Evolutionary conservation across 2,329 filamentous ascomycete species (phyloP), one percentile per base, ranked within the genome.

Genomic region (Xylariaceae sp.): DNA sequence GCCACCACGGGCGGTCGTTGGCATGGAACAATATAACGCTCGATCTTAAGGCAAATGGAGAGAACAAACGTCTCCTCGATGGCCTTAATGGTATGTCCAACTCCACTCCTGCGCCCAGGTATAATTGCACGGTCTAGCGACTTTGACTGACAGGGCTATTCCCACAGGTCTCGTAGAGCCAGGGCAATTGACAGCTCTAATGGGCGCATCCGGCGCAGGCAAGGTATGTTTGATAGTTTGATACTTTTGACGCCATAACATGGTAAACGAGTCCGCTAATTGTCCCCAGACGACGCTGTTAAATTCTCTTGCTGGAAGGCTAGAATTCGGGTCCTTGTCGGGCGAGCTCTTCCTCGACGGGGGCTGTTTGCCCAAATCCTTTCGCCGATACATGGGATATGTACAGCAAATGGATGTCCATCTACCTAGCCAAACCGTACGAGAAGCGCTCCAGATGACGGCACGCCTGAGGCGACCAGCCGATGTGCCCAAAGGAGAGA

Each of bases 1-100:
- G 55, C 16, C 53, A 56, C 39, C 49, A 58, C 37, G 56, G 56
- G 3, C 45, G 54, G 5, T 32, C 54, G 10, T 36, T 59, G 8
- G 50, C 51, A 2, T 61, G 61, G 61, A 54, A 54, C 41, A 41
- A 62, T 5, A 56, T 62, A 2, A 55, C 56, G 3, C 59, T 62
- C 2, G 57, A 59, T 15, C 37, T 59, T 18, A 57, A 54, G 22
- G 16, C 39, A 6, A 10, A 39, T 12, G 54, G 50, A 6, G 50
- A 53, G 21, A 22, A 29, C 5, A 54, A 29, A 34, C 50, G 54
- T 19, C 48, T 57, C 3, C 54, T 59, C 15, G 48, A 57, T 47
- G 39, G 45, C 21, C 54, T 59, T 15, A 54, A 42, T 44, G 57
- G 56, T 56, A 43, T 13, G 51, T 50, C 6, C 8, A 8, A 4